phyloP scores from a whole-genome alignment of 1,284 basidiomycete species.

The Xerocomus cyaneibrunnescens region DNA sequence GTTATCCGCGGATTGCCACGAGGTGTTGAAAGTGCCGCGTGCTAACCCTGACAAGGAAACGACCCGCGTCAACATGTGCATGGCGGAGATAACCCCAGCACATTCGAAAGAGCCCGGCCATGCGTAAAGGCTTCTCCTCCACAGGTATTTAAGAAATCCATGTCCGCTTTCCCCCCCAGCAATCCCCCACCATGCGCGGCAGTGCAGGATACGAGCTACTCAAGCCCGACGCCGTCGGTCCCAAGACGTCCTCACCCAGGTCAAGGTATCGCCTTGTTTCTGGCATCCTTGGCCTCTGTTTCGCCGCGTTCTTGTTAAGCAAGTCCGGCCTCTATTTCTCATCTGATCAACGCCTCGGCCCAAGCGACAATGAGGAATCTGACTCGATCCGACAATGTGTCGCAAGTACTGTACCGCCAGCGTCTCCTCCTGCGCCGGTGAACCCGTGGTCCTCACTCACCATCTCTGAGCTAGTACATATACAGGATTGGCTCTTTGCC shows the following conservation, averaged over 20 bases:
- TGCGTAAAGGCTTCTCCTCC: no score
- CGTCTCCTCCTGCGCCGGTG: conserved; percentile 41
- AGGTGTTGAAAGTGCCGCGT: no score
- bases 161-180: neutral
- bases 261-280: conserved; percentile 15
- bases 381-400: conserved; percentile 38
- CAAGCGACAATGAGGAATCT: conserved; percentile 2
- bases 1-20: no score
- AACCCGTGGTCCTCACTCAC: conserved; percentile 52
- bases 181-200: conserved; percentile 19
- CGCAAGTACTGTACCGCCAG: conserved; percentile 33
- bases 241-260: neutral
- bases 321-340: conserved; percentile 5
- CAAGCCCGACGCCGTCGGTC: conserved; percentile 7
- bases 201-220: conserved; percentile 19
- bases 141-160: neutral
- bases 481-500: conserved; percentile 48
- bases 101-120: no score
- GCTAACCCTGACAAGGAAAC: no score
- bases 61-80: no score
- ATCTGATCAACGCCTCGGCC: neutral
- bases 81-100: no score
- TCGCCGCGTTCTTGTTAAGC: conserved; percentile 13
- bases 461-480: conserved; percentile 42
- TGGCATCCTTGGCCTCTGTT: conserved; percentile 12